These are phyloP conservation scores for Suillus subluteus DNA, from an alignment of 768 basidiomycete genomes.

Conservation along the genomic window DNA sequence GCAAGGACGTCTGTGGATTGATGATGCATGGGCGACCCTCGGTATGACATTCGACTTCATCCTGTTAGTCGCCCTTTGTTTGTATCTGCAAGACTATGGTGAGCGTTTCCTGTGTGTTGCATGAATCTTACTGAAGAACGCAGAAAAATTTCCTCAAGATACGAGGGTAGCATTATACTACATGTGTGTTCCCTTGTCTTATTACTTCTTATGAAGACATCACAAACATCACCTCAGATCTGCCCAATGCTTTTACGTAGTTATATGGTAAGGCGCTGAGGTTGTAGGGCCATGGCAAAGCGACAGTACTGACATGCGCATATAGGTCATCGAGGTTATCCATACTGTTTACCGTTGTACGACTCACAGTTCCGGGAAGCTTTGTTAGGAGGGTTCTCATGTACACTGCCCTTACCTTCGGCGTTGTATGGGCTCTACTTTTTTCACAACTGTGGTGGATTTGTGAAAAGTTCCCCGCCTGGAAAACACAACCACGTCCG, in stretches of 20 bases:
- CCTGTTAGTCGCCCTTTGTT: neutral
- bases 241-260: neutral
- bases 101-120: neutral
- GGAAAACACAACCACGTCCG: neutral
- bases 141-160: neutral
- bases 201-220: neutral
- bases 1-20: neutral
- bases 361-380: neutral
- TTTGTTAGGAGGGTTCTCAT: neutral
- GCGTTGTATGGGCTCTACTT: neutral
- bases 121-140: neutral
- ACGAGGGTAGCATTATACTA: neutral
- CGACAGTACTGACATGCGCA: neutral
- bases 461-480: neutral
- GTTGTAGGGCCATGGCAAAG: neutral
- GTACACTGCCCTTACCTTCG: neutral
- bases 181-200: neutral
- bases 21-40: neutral
- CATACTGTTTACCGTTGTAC: neutral
- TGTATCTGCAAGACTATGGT: neutral
- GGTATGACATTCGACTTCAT: neutral
- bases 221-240: neutral
- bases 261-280: neutral
- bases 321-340: neutral
- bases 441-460: neutral